Evolutionary conservation across 1,139 yeast species (phyloP).

Genomic region (Suhomyces bribrorum): DNA sequence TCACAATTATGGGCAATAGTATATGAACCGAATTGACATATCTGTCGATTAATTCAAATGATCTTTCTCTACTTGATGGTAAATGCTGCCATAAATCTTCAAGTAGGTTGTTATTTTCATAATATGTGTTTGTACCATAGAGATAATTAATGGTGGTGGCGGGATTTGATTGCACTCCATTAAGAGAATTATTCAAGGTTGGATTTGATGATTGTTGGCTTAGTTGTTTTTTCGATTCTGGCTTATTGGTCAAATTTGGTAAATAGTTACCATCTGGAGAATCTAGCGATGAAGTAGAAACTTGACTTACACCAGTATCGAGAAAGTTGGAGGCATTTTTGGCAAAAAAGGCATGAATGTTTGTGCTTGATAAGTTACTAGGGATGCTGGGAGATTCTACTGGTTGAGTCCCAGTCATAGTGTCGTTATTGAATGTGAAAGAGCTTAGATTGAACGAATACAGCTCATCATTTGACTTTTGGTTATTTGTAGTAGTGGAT

Average conservation of each 20-base stretch:
- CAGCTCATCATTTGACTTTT: slow-evolving; percentile 28
- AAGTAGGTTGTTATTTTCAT: slow-evolving; percentile 39
- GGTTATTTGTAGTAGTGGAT: neutral
- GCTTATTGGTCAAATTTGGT: slow-evolving; percentile 1
- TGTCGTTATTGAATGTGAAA: slow-evolving; percentile 30
- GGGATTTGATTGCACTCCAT: slow-evolving; percentile 37
- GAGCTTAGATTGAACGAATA: slow-evolving; percentile 40
- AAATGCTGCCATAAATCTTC: slow-evolving; percentile 36
- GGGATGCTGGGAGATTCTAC: slow-evolving; percentile 7
- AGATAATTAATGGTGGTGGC: slow-evolving; percentile 43
- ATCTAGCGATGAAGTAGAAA: slow-evolving; percentile 6
- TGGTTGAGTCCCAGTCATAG: neutral
- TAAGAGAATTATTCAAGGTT: slow-evolving; percentile 27
- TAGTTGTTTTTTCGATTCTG: neutral
- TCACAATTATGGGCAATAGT: slow-evolving; percentile 50
- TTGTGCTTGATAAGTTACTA: slow-evolving; percentile 14
- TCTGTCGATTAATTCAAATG: slow-evolving; percentile 49
- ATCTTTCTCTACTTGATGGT: slow-evolving; percentile 45
- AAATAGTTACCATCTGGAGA: slow-evolving; percentile 9
- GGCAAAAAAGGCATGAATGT: slow-evolving; percentile 25
- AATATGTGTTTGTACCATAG: slow-evolving; percentile 48
- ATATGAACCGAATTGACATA: slow-evolving; percentile 56
- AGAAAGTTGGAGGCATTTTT: slow-evolving; percentile 18
- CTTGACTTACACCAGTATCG: slow-evolving; percentile 7
- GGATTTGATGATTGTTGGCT: slow-evolving; percentile 10